Conservation (phyloP, 371 early-diverging fungal genomes). For the Choanephora cucurbitarum region DNA sequence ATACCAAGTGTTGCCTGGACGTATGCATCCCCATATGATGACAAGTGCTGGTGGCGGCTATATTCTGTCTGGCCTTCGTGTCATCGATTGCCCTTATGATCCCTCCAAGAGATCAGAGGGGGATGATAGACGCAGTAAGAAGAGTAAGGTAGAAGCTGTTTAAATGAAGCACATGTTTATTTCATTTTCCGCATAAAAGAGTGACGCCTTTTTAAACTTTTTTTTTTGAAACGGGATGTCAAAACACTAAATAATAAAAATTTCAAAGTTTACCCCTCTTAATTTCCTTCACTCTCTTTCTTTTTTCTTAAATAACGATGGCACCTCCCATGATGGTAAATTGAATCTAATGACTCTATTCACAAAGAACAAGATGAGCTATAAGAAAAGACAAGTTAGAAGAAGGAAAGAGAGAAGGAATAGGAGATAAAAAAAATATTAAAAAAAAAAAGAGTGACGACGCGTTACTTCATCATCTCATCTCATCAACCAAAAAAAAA, state of each 20-base stretch:
- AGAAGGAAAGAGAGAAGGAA: neutral
- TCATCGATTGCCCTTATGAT: constrained; percentile 55
- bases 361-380: neutral
- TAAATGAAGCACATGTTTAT: too few species aligned
- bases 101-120: constrained; percentile 23
- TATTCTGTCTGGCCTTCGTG: constrained; percentile 70
- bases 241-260: neutral
- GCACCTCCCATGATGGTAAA: constrained; percentile 23
- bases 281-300: constrained; percentile 3
- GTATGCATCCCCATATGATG: constrained; percentile 95
- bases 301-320: constrained; percentile 11
- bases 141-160: too few species aligned
- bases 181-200: too few species aligned
- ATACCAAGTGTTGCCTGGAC: constrained; percentile 86
- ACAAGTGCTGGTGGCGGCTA: constrained; percentile 87
- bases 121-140: constrained; percentile 5
- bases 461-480: neutral
- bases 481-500: neutral
- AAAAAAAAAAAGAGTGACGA: neutral
- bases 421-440: too few species aligned
- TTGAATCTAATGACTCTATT: neutral
- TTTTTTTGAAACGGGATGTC: neutral
- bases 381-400: neutral
- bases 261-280: neutral
- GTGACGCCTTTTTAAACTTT: too few species aligned